These are phyloP conservation scores for Termitomyces sp. DNA, from an alignment of 768 basidiomycete genomes.

Conservation along the genomic window DNA sequence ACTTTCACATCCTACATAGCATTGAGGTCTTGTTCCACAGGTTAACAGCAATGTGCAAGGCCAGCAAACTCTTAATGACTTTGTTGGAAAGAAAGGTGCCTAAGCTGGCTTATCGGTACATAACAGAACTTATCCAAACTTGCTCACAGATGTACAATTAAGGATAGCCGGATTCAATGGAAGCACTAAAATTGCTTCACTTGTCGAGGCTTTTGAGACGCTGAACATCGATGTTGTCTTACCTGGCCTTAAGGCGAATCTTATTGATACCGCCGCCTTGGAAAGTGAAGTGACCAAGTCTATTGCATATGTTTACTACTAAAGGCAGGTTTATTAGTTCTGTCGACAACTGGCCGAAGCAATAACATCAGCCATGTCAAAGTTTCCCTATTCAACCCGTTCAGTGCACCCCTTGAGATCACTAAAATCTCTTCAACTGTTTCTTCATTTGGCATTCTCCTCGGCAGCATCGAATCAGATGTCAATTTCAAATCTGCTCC, in stretches of 20 bases:
- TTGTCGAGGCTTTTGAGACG: slow-evolving; percentile 56
- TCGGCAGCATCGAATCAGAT: slow-evolving; percentile 55
- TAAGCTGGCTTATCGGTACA: background rate
- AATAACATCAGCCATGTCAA: slow-evolving; percentile 64
- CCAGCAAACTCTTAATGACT: slow-evolving; percentile 59
- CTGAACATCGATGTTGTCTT: slow-evolving; percentile 51
- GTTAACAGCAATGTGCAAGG: slow-evolving; percentile 59
- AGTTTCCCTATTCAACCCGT: slow-evolving; percentile 62
- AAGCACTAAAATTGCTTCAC: slow-evolving; percentile 55
- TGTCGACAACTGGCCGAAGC: slow-evolving; percentile 55
- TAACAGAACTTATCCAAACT: background rate
- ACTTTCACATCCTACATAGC: background rate
- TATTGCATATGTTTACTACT: background rate
- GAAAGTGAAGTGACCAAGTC: slow-evolving; percentile 38
- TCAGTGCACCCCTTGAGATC: slow-evolving; percentile 54
- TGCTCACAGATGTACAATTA: slow-evolving; percentile 45
- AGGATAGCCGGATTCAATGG: slow-evolving; percentile 53
- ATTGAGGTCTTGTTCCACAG: slow-evolving; percentile 23
- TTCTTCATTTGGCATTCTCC: slow-evolving; percentile 50
- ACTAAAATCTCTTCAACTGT: slow-evolving; percentile 58
- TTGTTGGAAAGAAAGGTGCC: slow-evolving; percentile 54
- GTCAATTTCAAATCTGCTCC: slow-evolving; percentile 49
- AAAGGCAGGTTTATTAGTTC: slow-evolving; percentile 31
- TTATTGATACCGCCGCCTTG: slow-evolving; percentile 53
- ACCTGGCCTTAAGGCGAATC: slow-evolving; percentile 53